These are phyloP conservation scores for Saccharomyces kudriavzevii DNA, from an alignment of 805 yeast genomes.

Conservation along the genomic window DNA sequence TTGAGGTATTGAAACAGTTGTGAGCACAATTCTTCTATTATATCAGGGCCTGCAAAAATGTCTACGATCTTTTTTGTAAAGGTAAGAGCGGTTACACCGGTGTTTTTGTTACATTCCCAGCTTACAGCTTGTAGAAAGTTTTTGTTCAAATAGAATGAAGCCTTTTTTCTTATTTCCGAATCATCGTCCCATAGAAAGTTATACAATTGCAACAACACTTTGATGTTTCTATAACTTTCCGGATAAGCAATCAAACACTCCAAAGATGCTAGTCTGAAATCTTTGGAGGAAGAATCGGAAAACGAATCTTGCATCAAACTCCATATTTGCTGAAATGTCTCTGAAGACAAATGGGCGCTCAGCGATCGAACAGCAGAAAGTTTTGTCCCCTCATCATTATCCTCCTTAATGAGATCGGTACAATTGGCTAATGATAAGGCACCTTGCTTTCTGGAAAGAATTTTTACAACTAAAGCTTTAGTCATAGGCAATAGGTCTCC, in stretches of 20 bases:
- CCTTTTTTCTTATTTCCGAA: slow-evolving; percentile 42
- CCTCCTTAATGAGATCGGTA: slow-evolving; percentile 21
- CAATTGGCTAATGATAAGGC: slow-evolving; percentile 17
- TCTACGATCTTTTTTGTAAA: slow-evolving; percentile 13
- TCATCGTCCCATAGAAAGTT: slow-evolving; percentile 58
- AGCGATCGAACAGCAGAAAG: slow-evolving; percentile 43
- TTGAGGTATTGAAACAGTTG: slow-evolving; percentile 6
- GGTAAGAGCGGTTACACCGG: slow-evolving; percentile 28
- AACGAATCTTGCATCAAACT: slow-evolving; percentile 5
- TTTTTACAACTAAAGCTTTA: slow-evolving; percentile 35
- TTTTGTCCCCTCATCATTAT: slow-evolving; percentile 39
- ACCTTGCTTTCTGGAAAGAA: slow-evolving; percentile 23
- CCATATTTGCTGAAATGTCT: slow-evolving; percentile 9
- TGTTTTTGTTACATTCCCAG: slow-evolving; percentile 16
- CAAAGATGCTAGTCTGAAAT: slow-evolving; percentile 20
- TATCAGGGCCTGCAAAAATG: slow-evolving; percentile 1
- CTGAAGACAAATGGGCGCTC: slow-evolving; percentile 36
- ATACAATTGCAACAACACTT: slow-evolving; percentile 25
- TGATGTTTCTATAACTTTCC: background rate
- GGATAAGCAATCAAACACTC: slow-evolving; percentile 15
- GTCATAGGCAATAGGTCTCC: slow-evolving; percentile 35
- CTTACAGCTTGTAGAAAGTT: slow-evolving; percentile 19
- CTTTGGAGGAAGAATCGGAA: slow-evolving; percentile 18
- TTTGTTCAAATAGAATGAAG: slow-evolving; percentile 38
- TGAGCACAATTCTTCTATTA: background rate